Conservation (phyloP, 495 filamentous ascomycete genomes). For the Neurospora sp. region DNA sequence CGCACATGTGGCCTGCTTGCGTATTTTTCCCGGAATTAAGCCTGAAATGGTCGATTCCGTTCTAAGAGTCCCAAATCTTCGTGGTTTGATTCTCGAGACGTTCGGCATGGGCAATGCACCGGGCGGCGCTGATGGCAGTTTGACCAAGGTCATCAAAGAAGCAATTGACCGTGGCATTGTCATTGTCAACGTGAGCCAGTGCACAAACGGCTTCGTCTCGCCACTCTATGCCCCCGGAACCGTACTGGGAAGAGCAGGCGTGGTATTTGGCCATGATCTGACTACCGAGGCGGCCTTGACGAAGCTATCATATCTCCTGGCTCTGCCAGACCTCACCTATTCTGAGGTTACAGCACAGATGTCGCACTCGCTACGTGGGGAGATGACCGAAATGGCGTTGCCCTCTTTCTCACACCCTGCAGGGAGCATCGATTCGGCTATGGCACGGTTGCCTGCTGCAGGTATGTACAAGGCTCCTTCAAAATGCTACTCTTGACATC, state of each 20-base stretch:
- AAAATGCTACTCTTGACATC: slow-evolving; percentile 23
- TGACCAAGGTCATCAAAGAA: slow-evolving; percentile 69
- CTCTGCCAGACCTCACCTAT: slow-evolving; percentile 49
- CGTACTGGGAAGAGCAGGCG: slow-evolving; percentile 72
- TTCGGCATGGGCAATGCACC: slow-evolving; percentile 95
- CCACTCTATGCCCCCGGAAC: slow-evolving; percentile 90
- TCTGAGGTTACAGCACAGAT: slow-evolving; percentile 59
- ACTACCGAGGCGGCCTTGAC: slow-evolving; percentile 91
- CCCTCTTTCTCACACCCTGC: slow-evolving; percentile 63
- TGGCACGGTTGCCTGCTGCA: slow-evolving; percentile 22
- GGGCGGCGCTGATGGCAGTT: slow-evolving; percentile 66
- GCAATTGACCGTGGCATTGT: slow-evolving; percentile 75
- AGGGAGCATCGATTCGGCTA: slow-evolving; percentile 25
- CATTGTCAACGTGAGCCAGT: slow-evolving; percentile 92
- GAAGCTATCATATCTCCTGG: slow-evolving; percentile 83
- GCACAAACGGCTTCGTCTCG: slow-evolving; percentile 76
- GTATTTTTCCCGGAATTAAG: slow-evolving; percentile 92
- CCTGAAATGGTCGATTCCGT: slow-evolving; percentile 92
- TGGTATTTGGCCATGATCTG: slow-evolving; percentile 88
- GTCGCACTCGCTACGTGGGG: slow-evolving; percentile 68
- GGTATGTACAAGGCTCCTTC: slow-evolving; percentile 9
- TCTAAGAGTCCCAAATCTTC: slow-evolving; percentile 62
- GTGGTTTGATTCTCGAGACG: slow-evolving; percentile 83
- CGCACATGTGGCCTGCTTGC: slow-evolving; percentile 80
- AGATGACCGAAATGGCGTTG: slow-evolving; percentile 65